A percentile compares a stretch with the other conserved stretches of the same genome.
Evolutionary conservation across 306 rosid species (phyloP).

Genomic region (Cucurbita argyrosperma): DNA sequence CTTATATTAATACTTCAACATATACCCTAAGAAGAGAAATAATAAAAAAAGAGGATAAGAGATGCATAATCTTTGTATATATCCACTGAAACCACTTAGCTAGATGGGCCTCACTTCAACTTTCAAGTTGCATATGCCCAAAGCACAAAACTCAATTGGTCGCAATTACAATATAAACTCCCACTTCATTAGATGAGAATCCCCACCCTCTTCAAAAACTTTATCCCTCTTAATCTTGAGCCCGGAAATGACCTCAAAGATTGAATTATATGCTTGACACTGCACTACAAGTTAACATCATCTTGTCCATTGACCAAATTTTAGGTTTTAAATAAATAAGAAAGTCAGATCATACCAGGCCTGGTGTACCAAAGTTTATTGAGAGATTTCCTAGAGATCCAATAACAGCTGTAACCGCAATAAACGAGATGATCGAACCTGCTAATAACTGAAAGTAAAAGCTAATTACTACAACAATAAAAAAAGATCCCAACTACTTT

Average conservation of each 20-base stretch:
- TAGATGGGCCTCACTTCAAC: neutral
- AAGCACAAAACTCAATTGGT: neutral
- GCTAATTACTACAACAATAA: neutral
- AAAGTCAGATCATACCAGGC: conserved; percentile 49
- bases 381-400: conserved; percentile 62
- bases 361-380: conserved; percentile 71
- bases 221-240: no score
- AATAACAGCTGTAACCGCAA: conserved; percentile 79
- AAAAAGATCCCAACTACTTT: neutral
- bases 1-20: neutral
- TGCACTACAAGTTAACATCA: neutral
- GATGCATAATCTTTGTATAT: neutral
- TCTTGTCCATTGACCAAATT: neutral
- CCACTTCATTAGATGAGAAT: neutral
- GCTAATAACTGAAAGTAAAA: conserved; percentile 60
- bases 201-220: neutral
- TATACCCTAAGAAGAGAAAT: neutral
- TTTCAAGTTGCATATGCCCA: neutral
- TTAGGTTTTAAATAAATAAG: conserved; percentile 4
- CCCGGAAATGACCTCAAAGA: neutral
- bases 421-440: conserved; percentile 63
- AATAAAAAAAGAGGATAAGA: neutral
- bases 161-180: neutral
- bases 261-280: neutral
- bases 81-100: neutral